phyloP scores from a whole-genome alignment of 345 rosid species.

The Hevea brasiliensis region DNA sequence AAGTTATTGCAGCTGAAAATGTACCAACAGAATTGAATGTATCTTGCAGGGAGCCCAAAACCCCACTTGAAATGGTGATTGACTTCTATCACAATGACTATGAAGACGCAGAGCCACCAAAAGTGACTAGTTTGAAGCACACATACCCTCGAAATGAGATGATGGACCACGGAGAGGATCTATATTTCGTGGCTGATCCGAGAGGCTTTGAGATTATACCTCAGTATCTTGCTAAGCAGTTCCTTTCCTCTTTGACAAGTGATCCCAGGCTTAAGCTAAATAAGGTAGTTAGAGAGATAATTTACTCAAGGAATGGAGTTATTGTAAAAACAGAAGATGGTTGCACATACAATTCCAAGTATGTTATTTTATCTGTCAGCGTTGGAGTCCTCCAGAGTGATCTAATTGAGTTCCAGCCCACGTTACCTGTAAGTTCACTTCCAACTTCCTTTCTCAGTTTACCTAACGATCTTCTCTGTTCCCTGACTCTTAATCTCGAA shows the following conservation, averaged over 20 bases:
- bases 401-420: conserved; percentile 32
- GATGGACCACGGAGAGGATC: conserved; percentile 25
- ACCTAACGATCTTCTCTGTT: not conserved
- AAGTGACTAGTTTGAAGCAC: conserved; percentile 32
- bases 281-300: conserved; percentile 29
- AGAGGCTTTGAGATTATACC: conserved; percentile 31
- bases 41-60: conserved; percentile 23
- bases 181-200: conserved; percentile 31
- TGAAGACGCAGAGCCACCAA: conserved; percentile 39
- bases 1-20: not conserved
- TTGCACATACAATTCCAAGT: conserved; percentile 20
- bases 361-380: conserved; percentile 35
- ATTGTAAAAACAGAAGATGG: conserved; percentile 34
- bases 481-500: not conserved
- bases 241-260: conserved; percentile 16
- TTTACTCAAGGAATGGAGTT: conserved; percentile 25
- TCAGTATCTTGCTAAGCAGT: conserved; percentile 28
- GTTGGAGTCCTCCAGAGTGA: conserved; percentile 36
- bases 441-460: not conserved
- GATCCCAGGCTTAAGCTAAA: conserved; percentile 38
- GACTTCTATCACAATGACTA: conserved; percentile 35
- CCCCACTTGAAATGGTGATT: conserved; percentile 42
- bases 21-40: too few relatives aligned
- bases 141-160: conserved; percentile 25
- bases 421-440: conserved; percentile 22